Conservation (phyloP, 106 monocot genomes). For the Dendrobium officinale region DNA sequence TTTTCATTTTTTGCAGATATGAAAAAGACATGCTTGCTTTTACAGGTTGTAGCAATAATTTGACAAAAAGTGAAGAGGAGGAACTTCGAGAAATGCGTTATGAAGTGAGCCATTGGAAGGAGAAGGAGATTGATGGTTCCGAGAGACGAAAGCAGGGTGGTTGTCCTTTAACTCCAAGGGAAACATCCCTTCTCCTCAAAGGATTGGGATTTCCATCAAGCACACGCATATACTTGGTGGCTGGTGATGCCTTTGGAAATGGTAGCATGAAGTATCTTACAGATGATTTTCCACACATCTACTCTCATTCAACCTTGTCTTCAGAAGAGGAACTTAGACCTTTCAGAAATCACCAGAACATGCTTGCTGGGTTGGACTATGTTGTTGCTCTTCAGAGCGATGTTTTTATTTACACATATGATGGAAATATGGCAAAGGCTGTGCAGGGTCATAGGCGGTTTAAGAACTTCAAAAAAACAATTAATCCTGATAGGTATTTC, state of each 20-base stretch:
- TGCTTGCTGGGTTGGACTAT: slow-evolving; percentile 98
- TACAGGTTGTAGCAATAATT: slow-evolving; percentile 81
- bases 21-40: slow-evolving; percentile 98
- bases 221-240: slow-evolving; percentile 88
- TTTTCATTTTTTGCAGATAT: slow-evolving; percentile 44
- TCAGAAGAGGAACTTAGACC: slow-evolving; percentile 65
- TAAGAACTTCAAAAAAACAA: slow-evolving; percentile 83
- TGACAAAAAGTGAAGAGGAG: slow-evolving; percentile 72
- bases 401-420: slow-evolving; percentile 90
- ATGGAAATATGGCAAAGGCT: slow-evolving; percentile 99
- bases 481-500: slow-evolving; percentile 78
- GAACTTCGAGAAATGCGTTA: slow-evolving; percentile 81
- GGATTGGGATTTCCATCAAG: slow-evolving; percentile 69
- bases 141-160: slow-evolving; percentile 66
- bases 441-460: slow-evolving; percentile 95
- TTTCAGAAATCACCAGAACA: slow-evolving; percentile 77
- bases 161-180: slow-evolving; percentile 89
- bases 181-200: slow-evolving; percentile 90
- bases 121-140: slow-evolving; percentile 83
- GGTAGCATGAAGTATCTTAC: slow-evolving; percentile 71
- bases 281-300: slow-evolving; percentile 76
- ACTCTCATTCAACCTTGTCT: slow-evolving; percentile 59
- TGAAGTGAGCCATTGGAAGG: slow-evolving; percentile 91
- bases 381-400: slow-evolving; percentile 87
- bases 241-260: slow-evolving; percentile 87